phyloP scores from a whole-genome alignment of 805 yeast species.

The Yarrowia yakushimensis region DNA sequence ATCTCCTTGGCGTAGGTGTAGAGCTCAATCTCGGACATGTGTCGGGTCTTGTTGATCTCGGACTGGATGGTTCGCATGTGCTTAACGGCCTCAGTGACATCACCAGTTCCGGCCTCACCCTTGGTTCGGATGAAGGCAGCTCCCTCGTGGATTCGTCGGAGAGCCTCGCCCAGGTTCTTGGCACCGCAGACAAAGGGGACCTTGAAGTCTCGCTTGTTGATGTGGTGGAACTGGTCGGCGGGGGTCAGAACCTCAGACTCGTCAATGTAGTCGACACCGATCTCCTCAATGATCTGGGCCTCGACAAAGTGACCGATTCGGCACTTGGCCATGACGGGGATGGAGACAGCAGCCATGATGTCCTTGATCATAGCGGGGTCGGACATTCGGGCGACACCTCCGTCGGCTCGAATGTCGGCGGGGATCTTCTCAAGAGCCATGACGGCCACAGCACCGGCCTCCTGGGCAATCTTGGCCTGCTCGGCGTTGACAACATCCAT shows the following conservation, averaged over 20 bases:
- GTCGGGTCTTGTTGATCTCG: conserved; percentile 50
- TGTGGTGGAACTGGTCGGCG: conserved; percentile 68
- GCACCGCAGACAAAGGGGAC: conserved; percentile 86
- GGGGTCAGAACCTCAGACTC: conserved; percentile 83
- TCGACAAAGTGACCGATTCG: conserved; percentile 81
- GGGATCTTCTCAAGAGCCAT: conserved; percentile 86
- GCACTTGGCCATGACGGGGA: conserved; percentile 76
- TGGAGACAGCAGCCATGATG: conserved; percentile 58
- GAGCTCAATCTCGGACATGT: conserved; percentile 45
- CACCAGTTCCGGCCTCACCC: conserved; percentile 91
- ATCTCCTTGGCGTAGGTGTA: conserved; percentile 51
- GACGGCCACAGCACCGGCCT: conserved; percentile 84
- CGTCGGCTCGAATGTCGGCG: conserved; percentile 77
- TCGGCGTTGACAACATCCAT: conserved; percentile 68
- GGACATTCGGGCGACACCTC: conserved; percentile 82
- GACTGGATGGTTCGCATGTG: conserved; percentile 61
- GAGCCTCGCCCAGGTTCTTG: conserved; percentile 74
- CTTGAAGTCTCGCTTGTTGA: conserved; percentile 54
- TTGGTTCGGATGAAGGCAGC: conserved; percentile 85
- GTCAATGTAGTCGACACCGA: conserved; percentile 75
- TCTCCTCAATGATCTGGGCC: conserved; percentile 69
- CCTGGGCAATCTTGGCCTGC: conserved; percentile 76
- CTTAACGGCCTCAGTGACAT: conserved; percentile 74
- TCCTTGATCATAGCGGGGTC: conserved; percentile 76
- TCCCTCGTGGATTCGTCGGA: conserved; percentile 74